Conservation (phyloP, 140 eudicot genomes). For the Cichorium intybus region DNA sequence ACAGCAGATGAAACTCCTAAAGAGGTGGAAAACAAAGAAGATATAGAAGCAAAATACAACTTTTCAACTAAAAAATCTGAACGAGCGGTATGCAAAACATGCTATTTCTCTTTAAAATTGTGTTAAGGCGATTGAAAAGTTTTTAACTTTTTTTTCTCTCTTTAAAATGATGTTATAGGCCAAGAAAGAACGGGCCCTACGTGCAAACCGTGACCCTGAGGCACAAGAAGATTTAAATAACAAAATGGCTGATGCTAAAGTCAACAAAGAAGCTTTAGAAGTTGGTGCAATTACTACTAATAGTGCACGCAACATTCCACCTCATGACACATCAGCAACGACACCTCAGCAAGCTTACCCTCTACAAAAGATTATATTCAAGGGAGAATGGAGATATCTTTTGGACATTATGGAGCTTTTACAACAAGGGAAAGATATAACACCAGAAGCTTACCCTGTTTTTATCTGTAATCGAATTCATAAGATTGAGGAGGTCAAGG, state of each 20-base stretch:
- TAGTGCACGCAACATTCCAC: constrained; percentile 61
- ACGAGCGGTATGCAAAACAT: constrained; percentile 27
- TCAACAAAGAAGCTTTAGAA: constrained; percentile 53
- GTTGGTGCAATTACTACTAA: constrained; percentile 20
- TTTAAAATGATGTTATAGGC: constrained; percentile 39
- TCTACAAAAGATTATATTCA: constrained; percentile 59
- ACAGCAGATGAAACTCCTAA: constrained; percentile 22
- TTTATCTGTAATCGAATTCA: constrained; percentile 69
- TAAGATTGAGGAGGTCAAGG: constrained; percentile 58
- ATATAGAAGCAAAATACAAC: constrained; percentile 26
- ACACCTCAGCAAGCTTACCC: constrained; percentile 67
- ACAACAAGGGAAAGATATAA: constrained; percentile 37
- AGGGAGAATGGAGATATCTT: constrained; percentile 85
- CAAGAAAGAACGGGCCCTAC: constrained; percentile 35
- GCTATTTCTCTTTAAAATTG: background rate
- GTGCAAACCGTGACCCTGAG: constrained; percentile 38
- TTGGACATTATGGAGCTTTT: constrained; percentile 45
- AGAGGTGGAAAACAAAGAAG: constrained; percentile 27
- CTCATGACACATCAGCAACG: constrained; percentile 69
- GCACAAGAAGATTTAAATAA: constrained; percentile 42
- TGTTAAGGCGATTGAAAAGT: background rate
- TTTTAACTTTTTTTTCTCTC: too few relatives aligned
- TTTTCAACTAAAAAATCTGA: constrained; percentile 36
- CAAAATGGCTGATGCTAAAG: constrained; percentile 33
- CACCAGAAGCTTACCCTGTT: constrained; percentile 43